Conservation (phyloP, 2,329 filamentous ascomycete species). For the Lachnellula suecica region DNA sequence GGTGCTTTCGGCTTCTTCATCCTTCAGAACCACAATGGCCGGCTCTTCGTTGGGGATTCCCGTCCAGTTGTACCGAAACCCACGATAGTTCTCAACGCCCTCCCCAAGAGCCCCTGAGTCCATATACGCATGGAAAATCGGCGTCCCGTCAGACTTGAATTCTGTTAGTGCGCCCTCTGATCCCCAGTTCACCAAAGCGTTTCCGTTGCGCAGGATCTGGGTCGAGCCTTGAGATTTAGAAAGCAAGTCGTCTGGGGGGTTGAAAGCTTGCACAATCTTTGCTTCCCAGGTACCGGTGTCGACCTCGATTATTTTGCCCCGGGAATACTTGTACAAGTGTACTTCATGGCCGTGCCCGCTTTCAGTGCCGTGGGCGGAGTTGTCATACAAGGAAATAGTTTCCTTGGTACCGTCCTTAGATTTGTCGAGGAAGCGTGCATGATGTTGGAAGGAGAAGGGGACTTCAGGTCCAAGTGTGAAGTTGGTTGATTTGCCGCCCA, state of each 20-base stretch:
- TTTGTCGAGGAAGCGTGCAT: constrained; percentile 41
- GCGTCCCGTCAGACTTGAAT: constrained; percentile 31
- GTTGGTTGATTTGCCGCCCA: constrained; percentile 43
- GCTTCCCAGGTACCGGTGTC: constrained; percentile 19
- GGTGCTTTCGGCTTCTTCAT: constrained; percentile 29
- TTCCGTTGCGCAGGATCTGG: constrained; percentile 24
- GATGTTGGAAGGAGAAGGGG: constrained; percentile 49
- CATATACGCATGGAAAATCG: constrained; percentile 39
- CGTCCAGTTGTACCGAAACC: constrained; percentile 39
- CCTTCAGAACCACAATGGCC: constrained; percentile 35
- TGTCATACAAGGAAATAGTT: constrained; percentile 27
- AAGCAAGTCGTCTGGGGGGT: constrained; percentile 20
- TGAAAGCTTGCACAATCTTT: constrained; percentile 18
- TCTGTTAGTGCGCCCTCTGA: constrained; percentile 23
- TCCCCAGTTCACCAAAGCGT: constrained; percentile 27
- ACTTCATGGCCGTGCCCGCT: constrained; percentile 12
- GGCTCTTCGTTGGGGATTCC: constrained; percentile 36
- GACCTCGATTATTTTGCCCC: constrained; percentile 24
- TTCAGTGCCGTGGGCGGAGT: constrained; percentile 16
- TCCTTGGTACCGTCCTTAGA: constrained; percentile 13
- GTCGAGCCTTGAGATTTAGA: constrained; percentile 23
- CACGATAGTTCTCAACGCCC: constrained; percentile 39
- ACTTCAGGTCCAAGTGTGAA: constrained; percentile 43
- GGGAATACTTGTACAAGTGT: constrained; percentile 14
- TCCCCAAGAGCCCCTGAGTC: constrained; percentile 31